These are phyloP conservation scores for Xylaria acuta DNA, from an alignment of 495 filamentous ascomycete species.

Conservation along the genomic window DNA sequence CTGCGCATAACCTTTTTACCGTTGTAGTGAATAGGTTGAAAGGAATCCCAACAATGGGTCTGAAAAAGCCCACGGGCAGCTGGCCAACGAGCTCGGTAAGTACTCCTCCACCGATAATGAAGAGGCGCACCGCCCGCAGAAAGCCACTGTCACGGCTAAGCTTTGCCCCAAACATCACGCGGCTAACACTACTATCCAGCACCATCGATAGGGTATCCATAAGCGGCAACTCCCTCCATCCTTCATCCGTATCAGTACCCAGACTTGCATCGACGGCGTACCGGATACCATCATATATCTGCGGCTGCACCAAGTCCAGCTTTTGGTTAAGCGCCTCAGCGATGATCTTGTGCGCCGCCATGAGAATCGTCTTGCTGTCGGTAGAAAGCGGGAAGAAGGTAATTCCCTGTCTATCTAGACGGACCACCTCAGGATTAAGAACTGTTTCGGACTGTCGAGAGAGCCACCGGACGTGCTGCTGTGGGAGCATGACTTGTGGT, in stretches of 20 bases:
- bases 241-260: slow-evolving; percentile 4
- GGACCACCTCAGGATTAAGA: not conserved
- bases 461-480: slow-evolving; percentile 15
- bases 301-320: slow-evolving; percentile 15
- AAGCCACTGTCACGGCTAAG: not conserved
- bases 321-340: slow-evolving; percentile 9
- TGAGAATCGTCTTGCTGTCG: not conserved
- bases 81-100: slow-evolving; percentile 20
- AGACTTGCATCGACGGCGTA: slow-evolving; percentile 1
- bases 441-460: slow-evolving; percentile 7
- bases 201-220: not conserved
- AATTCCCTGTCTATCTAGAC: slow-evolving; percentile 3
- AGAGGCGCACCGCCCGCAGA: not conserved
- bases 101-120: slow-evolving; percentile 11
- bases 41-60: slow-evolving; percentile 9
- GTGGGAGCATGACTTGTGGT: slow-evolving; percentile 16
- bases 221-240: not conserved
- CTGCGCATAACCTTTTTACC: not conserved
- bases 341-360: not conserved
- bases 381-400: not conserved
- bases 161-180: not conserved
- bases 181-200: not conserved
- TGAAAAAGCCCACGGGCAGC: slow-evolving; percentile 1
- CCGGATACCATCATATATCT: slow-evolving; percentile 23
- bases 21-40: not conserved